A percentile compares a stretch with the other conserved stretches of the same genome.
Evolutionary conservation across 495 filamentous ascomycete species (phyloP).

Genomic region (Aspergillus egyptiacus): DNA sequence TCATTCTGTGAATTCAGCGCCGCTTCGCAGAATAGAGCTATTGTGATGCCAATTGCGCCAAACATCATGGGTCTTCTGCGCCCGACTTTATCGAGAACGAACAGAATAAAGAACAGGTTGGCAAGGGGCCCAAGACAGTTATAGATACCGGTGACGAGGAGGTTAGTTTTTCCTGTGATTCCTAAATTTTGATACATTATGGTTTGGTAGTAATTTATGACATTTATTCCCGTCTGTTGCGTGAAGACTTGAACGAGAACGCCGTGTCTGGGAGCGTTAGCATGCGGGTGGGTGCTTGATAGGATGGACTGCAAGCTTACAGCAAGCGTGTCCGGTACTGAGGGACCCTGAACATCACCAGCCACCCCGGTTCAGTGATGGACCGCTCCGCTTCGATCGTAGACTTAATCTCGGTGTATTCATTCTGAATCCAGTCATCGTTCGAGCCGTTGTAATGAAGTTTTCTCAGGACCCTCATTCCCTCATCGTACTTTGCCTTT

Average conservation of each 20-base stretch:
- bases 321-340: slow-evolving; percentile 45
- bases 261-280: slow-evolving; percentile 32
- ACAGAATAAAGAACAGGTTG: slow-evolving; percentile 44
- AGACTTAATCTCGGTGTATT: slow-evolving; percentile 44
- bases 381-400: slow-evolving; percentile 45
- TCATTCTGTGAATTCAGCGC: slow-evolving; percentile 37
- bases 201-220: slow-evolving; percentile 56
- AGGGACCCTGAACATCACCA: slow-evolving; percentile 47
- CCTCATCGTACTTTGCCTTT: slow-evolving; percentile 40
- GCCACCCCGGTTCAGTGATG: slow-evolving; percentile 39
- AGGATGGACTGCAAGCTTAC: slow-evolving; percentile 21
- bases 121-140: slow-evolving; percentile 52
- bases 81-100: slow-evolving; percentile 35
- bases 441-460: slow-evolving; percentile 46
- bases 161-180: slow-evolving; percentile 42
- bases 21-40: slow-evolving; percentile 40
- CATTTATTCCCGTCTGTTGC: slow-evolving; percentile 50
- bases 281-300: slow-evolving; percentile 11
- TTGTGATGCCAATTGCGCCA: slow-evolving; percentile 34
- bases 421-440: slow-evolving; percentile 42
- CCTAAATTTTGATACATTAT: slow-evolving; percentile 55
- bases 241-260: slow-evolving; percentile 34
- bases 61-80: slow-evolving; percentile 35
- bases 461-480: slow-evolving; percentile 42
- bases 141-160: slow-evolving; percentile 55